These are phyloP conservation scores for Phaeosphaeriaceae sp. DNA, from an alignment of 2,329 filamentous ascomycete species.

Conservation along the genomic window DNA sequence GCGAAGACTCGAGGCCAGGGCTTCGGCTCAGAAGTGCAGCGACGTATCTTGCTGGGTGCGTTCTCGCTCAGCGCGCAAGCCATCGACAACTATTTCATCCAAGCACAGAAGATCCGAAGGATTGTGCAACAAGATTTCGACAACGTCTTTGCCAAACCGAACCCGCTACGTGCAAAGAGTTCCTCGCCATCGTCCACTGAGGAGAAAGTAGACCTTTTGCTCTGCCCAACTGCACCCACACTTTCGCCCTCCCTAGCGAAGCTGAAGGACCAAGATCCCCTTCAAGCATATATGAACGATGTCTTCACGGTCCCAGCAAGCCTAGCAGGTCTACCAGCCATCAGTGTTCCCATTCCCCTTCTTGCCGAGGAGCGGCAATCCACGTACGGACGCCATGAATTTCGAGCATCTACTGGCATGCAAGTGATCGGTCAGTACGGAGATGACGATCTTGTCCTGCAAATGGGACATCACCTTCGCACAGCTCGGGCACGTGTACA, in stretches of 20 bases:
- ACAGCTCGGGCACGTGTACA: slow-evolving; percentile 10
- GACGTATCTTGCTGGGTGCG: slow-evolving; percentile 86
- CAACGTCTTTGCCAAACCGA: slow-evolving; percentile 72
- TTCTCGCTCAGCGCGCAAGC: slow-evolving; percentile 90
- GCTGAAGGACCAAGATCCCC: slow-evolving; percentile 60
- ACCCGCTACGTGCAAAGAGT: slow-evolving; percentile 66
- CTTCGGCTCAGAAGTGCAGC: slow-evolving; percentile 85
- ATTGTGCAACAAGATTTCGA: slow-evolving; percentile 90
- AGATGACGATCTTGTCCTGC: slow-evolving; percentile 72
- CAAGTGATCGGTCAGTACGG: slow-evolving; percentile 85
- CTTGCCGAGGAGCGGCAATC: slow-evolving; percentile 32
- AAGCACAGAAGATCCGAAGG: slow-evolving; percentile 86
- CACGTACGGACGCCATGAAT: slow-evolving; percentile 31
- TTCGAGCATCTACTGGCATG: slow-evolving; percentile 63
- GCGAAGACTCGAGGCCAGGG: slow-evolving; percentile 75
- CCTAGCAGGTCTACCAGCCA: slow-evolving; percentile 85
- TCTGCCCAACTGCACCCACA: slow-evolving; percentile 87
- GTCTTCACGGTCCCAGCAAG: slow-evolving; percentile 96
- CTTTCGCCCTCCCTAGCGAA: slow-evolving; percentile 71
- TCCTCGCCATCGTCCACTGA: slow-evolving; percentile 56
- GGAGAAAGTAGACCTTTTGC: slow-evolving; percentile 80
- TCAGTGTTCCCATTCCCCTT: slow-evolving; percentile 76
- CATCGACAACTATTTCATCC: slow-evolving; percentile 95
- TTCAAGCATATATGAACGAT: slow-evolving; percentile 91
- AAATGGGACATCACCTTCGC: slow-evolving; percentile 58